Evolutionary conservation across 345 rosid species (phyloP), one percentile per base, ranked within the genome.

Genomic region (Euphorbia pulcherrima): DNA sequence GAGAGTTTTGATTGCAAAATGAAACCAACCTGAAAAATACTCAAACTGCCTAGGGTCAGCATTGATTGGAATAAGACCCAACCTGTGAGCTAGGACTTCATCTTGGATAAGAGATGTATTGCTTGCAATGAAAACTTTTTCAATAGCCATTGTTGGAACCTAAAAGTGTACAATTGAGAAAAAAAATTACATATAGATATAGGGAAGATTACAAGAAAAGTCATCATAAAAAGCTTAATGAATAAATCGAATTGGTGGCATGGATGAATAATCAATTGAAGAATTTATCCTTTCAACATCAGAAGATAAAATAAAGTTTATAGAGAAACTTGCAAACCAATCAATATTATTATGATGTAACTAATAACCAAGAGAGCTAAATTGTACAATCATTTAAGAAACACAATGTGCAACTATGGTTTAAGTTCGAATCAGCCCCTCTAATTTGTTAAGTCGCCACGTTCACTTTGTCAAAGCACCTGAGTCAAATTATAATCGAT

Each of bases 101-200:
- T 94, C 99, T 78, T 85, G 89, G 64, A 94, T 62, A 44, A 89
- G 67, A 2, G 97, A 94, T 30, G 99, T 89, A 74, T 94, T 94
- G 74, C 91, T 84, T 62, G 96, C 95, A 62, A 94, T 75, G 52
- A 94, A 68, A 56, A 94, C 97, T 72, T 91, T 91, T 68, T 94
- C 99, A 73, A 94, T 89, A 62, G 97, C 97, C 96, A 94, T 88
- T 18, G 97, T 71, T n/a, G 97, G 96, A 80, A 91, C 68, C 99
- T 90, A 78, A 68, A 80, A 2, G 33, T 35, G 62, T 33, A 62
- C 64, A 30, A 65, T 59, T 13, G 13, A 26, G 33, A 54, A 54
- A 77, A 13, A 39, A 64, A 37, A 74, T 26, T 37, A 3, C 14
- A 48, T 58, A n/a, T 44, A 37, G 48, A 21, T 39, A 14, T 6